Base-by-base conservation (phyloP, 2,329 filamentous ascomycete genomes). In the Coniochaeta sp. region DNA sequence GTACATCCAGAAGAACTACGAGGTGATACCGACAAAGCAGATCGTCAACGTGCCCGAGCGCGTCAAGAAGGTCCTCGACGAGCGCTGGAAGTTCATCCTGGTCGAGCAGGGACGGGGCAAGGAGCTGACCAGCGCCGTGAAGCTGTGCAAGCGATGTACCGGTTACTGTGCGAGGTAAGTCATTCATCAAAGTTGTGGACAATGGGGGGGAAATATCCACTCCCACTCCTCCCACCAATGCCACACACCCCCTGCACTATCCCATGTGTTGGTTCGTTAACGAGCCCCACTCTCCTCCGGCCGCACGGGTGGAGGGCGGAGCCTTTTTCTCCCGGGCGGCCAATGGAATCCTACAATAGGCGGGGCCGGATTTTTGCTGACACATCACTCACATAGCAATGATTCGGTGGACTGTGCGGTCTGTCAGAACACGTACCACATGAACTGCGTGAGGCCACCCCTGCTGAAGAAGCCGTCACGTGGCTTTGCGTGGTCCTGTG, bases 361-460 rank as follows among this genome's bases (percentile, higher is more conserved):
- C 51, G 45, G 45, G 45, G 28, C 14, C 45, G 5, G 4, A 6
- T n/a, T 24, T n/a, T 13, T 48, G 62, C 61, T 64, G 60, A 64
- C 61, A 67, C 59, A 60, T 55, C 53, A n/a, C 57, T 30, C 27
- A 30, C 6, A 52, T 63, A 95, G 89, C 63, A 87, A 89, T 67
- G 90, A 97, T 71, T 97, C 94, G 33, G 94, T 97, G 22, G 92
- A 97, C 67, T 99, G 94, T 68, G 94, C 92, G 42, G 91, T 96
- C 51, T 99, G 94, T 69, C 82, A 86, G 65, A 86, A 91, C 67
- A 97, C 92, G 14, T 99, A 96, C 71, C 94, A 99, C 73, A 97
- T 99, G 92, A 89, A 91, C 63, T 99, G 94, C 68, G 94, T 99
- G 52, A 86, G 87, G 55, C 94, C 94, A 35, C 90, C 91, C 32